Base-by-base conservation (phyloP, 2,329 filamentous ascomycete species). In the Aspergillus sp. region DNA sequence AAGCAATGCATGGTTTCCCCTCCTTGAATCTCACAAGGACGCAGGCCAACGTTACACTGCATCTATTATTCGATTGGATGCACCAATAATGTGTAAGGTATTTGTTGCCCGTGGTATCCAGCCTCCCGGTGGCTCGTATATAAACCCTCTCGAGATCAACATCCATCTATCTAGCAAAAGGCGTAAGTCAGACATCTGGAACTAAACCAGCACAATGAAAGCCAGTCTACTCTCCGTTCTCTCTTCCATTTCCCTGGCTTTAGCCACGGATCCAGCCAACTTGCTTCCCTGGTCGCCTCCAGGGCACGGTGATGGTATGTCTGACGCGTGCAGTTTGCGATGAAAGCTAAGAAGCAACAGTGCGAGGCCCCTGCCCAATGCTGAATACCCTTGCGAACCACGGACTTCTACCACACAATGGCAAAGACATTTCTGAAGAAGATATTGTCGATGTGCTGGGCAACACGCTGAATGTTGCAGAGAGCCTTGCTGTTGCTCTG, bases 301-400 rank as follows among this genome's bases (percentile, higher is more conserved):
- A 2, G 25, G 47, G 7, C 47, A 25, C 2, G 7, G 8, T 8
- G 47, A 50, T 50, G 47, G 47, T 50, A 17, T 30, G 25, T 50
- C 3, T 32, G 15, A 6, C 17, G 7, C 3, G 0, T 3, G 0
- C 1, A n/a, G 15, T 25, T 15, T 6, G 30, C 19, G 8, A 44
- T 3, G 19, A 15, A 8, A 19, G 0, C 8, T 27, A 11, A 19
- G 42, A 15, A 17, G 8, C 8, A 11, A 36, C 32, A 68, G 66
- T 57, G 42, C 64, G 66, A 17, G 63, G 76, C 0, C 81, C 82
- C 23, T 84, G 82, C 59, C 81, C 82, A 1, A 81, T 82, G 76
- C 71, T 84, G 58, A 84, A 84, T 66, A 78, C 81, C 0, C 70
- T 84, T n/a, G 78, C 81, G 4, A 84, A 84, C 65, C 79, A 84